Evolutionary conservation across 805 yeast species (phyloP).

Genomic region (Starmerella bacillaris): DNA sequence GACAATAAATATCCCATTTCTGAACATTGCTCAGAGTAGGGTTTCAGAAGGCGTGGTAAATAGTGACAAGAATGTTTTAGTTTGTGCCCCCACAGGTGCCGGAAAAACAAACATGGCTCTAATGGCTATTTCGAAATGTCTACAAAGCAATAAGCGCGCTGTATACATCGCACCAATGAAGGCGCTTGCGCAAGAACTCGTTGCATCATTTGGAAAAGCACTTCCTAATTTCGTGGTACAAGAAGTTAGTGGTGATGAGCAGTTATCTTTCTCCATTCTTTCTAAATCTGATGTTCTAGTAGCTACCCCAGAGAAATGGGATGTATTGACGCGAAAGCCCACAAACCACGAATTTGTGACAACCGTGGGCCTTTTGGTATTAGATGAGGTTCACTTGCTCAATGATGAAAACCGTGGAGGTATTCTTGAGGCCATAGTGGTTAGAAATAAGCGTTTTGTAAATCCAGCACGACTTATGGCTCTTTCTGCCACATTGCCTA

Average conservation of each 20-base stretch:
- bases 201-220: conserved; percentile 62
- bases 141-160: conserved; percentile 45
- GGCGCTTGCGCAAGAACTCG: conserved; percentile 91
- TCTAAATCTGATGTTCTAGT: conserved; percentile 64
- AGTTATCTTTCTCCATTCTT: conserved; percentile 57
- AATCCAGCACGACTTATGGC: conserved; percentile 49
- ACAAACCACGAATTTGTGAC: conserved; percentile 47
- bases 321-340: conserved; percentile 72
- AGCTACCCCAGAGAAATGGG: conserved; percentile 97
- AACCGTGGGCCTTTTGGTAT: conserved; percentile 50
- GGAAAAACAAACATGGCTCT: conserved; percentile 96
- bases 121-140: conserved; percentile 49
- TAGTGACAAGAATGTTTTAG: conserved; percentile 49
- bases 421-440: conserved; percentile 71
- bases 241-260: conserved; percentile 82
- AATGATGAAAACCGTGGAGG: conserved; percentile 87
- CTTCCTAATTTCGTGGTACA: conserved; percentile 46
- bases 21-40: conserved; percentile 71
- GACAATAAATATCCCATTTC: conserved; percentile 36
- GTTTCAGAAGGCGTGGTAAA: conserved; percentile 65
- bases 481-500: conserved; percentile 82
- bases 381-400: conserved; percentile 83
- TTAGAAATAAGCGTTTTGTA: conserved; percentile 39
- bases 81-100: conserved; percentile 98
- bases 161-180: conserved; percentile 86